Evolutionary conservation across 208 protist species (phyloP), one percentile per base, ranked within the genome.

Genomic region (Phytomonas francai): DNA sequence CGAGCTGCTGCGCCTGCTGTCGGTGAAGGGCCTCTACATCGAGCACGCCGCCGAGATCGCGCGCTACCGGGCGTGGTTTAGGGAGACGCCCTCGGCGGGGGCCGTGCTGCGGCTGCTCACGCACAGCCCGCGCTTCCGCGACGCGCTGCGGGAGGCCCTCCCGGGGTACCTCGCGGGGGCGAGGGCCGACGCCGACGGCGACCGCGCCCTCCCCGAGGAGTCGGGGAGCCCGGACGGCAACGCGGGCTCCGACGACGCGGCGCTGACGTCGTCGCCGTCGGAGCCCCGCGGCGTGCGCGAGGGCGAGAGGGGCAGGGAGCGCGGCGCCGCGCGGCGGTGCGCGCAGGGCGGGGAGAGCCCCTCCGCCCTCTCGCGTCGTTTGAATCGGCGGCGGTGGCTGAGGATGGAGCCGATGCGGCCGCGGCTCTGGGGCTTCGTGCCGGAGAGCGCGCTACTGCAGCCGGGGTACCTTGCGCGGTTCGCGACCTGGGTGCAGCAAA

Each of bases 1-100:
- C 69, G 87, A 90, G 69, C 69, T 91, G 42, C 74, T 93, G 57
- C 87, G 83, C 22, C 65, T 87, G 67, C 72, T 81, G 49, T 67
- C 81, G 42, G 74, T 79, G 30, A 77, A 76, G 56, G 77, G 72
- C 0, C 65, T 92, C 12, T 80, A 77, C 33, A 42, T 69, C 11
- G 76, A 79, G 0, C 71, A 91, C 72, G 71, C 77, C 0, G 51
- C 59, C n/a, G 70, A 83, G 58, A 65, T 82, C 54, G 59, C 63
- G 29, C 60, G 77, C 33, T 91, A 90, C 65, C 76, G 68, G 63
- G 63, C 73, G 25, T 93, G 88, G 85, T 91, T 87, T 66, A 39
- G 65, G 27, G 63, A 57, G n/a, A 74, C 78, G 27, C 81, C 88
- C 7, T 77, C 85, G 22, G 85, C 88, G 0, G 74, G 49, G 0